These are phyloP conservation scores for Colletotrichum tofieldiae DNA, from an alignment of 2,329 filamentous ascomycete species.

Conservation along the genomic window DNA sequence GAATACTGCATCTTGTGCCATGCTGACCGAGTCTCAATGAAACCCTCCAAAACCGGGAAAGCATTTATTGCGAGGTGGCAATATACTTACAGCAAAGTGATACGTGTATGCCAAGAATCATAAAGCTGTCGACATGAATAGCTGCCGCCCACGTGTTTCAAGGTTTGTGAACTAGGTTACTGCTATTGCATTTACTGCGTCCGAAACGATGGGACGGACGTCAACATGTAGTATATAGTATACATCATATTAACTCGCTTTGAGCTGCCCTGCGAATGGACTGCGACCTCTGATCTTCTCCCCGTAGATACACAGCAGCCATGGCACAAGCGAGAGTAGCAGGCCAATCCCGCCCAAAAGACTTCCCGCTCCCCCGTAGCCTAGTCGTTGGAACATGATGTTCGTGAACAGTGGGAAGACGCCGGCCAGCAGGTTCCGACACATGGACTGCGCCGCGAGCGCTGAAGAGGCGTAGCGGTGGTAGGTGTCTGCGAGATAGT, in stretches of 20 bases:
- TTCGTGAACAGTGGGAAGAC: slow-evolving; percentile 68
- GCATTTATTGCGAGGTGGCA: too few relatives aligned
- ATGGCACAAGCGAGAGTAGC: slow-evolving; percentile 76
- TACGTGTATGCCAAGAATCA: too few relatives aligned
- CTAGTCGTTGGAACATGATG: slow-evolving; percentile 71
- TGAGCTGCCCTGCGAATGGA: slow-evolving; percentile 67
- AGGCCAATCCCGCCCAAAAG: slow-evolving; percentile 69
- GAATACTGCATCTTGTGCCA: too few relatives aligned
- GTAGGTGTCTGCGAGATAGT: slow-evolving; percentile 79
- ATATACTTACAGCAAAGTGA: too few relatives aligned
- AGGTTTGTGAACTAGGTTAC: too few relatives aligned
- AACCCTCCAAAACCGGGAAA: too few relatives aligned
- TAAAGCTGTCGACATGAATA: too few relatives aligned
- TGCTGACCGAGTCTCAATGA: too few relatives aligned
- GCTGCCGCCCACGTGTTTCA: too few relatives aligned
- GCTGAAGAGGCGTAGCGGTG: slow-evolving; percentile 77
- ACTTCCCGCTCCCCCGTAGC: slow-evolving; percentile 73
- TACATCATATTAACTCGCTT: background rate
- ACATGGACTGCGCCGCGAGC: slow-evolving; percentile 77
- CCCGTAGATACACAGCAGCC: slow-evolving; percentile 77
- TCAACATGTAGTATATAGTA: background rate
- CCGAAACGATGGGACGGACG: too few relatives aligned
- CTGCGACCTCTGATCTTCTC: slow-evolving; percentile 74
- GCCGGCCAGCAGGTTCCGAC: slow-evolving; percentile 76
- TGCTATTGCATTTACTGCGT: too few relatives aligned